Base-by-base conservation (phyloP, 257 asterid genomes). In the Solanum gracilifrons region DNA sequence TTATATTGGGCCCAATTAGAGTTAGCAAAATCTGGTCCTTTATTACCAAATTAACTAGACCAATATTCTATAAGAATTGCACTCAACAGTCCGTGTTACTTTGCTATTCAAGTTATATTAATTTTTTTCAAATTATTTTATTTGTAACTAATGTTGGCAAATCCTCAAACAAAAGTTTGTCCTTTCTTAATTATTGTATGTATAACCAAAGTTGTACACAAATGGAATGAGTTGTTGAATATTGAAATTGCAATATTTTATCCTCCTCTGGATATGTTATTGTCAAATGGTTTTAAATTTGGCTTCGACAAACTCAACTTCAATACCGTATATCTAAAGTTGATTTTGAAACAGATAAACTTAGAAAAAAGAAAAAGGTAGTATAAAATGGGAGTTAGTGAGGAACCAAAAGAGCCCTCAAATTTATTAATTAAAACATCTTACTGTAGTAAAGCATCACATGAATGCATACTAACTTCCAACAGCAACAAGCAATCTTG, bases 381-480 rank as follows among this genome's bases (percentile, higher is more conserved):
- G 75, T 71, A 71, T 6, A 68, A 77, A 41, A n/a, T 41, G 64
- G 37, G 37, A 79, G 64, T 33, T 7, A 79, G 25, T 43, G 27
- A 29, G 23, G 21, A 87, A 85, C 84, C 89, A 89, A 89, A 87
- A 77, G 64, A 35, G 1, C 37, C 25, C 64, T 86, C 13, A 66
- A 87, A 39, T 66, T 33, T 77, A 87, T 66, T 86, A 85, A 36
- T 43, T 3, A 85, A 35, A 86, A 20, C 62, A 39, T 35, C 36
- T 41, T 35, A 69, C 2, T 41, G 33, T 31, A 6, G 55, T 83
- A 43, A 36, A 77, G 89, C 48, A 85, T 89, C 91, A 82, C 90
- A 88, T 88, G 89, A 85, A 35, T 31, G 55, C 84, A 73, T 51
- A 85, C 72, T 41, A 39, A 31, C 46, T 66, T 37, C 90, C 35